Evolutionary conservation across 495 filamentous ascomycete genomes (phyloP), one percentile per base, ranked within the genome.

Genomic region (Cercophora samala): DNA sequence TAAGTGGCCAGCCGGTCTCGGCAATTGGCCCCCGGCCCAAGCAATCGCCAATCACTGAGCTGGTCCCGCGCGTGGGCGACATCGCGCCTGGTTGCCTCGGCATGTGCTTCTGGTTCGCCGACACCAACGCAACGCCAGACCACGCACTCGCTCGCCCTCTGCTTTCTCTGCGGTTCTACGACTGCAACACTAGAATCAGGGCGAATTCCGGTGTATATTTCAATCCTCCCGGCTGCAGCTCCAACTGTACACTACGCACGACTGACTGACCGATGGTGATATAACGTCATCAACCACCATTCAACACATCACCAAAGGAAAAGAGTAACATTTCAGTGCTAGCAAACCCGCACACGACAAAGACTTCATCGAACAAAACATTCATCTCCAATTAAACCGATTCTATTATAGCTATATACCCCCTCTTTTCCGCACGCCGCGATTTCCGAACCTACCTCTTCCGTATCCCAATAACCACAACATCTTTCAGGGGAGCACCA

Each of bases 161-260:
- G 26, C 26, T 46, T 56, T 56, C 53, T 56, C n/a, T 56, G n/a
- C 19, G 53, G n/a, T 56, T 56, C 53, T 56, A 56, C 22, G 53
- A 56, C 37, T 46, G 15, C 37, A 46, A 17, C 37, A 46, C 11
- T 46, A 46, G 37, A 46, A 46, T 13, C 37, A 13, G 37, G 15
- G 9, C 37, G 13, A 18, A 13, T 46, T 46, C 11, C 15, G 6
- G 37, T n/a, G 8, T 46, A 46, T 18, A 46, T 13, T 46, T 17
- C 26, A 29, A 46, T 9, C 37, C 37, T 46, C 37, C 3, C 37
- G 5, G 37, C 37, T 46, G 15, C 15, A 46, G 9, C 13, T 46
- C 2, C 11, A 46, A 46, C 8, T 29, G 13, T 13, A n/a, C n/a
- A n/a, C n/a, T n/a, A n/a, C n/a, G n/a, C n/a, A n/a, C 37, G 37